Evolutionary conservation across 2,329 filamentous ascomycete species (phyloP).

Genomic region (Zymoseptoria tritici): DNA sequence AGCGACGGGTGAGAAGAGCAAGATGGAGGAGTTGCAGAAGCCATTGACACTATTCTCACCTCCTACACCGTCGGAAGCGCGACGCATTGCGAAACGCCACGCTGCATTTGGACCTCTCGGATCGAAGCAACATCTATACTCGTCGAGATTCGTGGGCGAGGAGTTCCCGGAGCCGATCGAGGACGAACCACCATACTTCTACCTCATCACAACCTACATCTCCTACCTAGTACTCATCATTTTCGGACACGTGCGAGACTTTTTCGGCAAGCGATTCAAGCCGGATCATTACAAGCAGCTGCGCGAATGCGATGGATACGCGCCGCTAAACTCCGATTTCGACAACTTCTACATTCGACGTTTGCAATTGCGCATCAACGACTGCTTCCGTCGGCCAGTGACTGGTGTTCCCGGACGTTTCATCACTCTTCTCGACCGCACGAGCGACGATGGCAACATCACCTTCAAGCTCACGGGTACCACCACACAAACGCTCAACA

Average conservation of each 20-base stretch:
- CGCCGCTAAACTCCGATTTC: conserved; percentile 93
- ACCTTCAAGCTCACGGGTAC: conserved; percentile 85
- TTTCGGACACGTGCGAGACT: conserved; percentile 91
- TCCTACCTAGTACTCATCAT: conserved; percentile 94
- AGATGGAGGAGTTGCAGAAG: conserved; percentile 62
- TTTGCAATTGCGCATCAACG: conserved; percentile 89
- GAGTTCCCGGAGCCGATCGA: conserved; percentile 76
- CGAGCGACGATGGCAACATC: conserved; percentile 83
- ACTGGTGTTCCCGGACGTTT: conserved; percentile 90
- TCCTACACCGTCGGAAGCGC: conserved; percentile 73
- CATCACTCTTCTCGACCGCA: conserved; percentile 87
- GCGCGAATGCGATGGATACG: conserved; percentile 78
- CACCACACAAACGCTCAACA: conserved; percentile 88
- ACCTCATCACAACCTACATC: conserved; percentile 94
- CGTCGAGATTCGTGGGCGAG: conserved; percentile 76
- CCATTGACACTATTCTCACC: conserved; percentile 81
- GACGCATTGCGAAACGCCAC: conserved; percentile 67
- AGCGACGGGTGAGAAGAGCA: conserved; percentile 67
- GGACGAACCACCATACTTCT: conserved; percentile 95
- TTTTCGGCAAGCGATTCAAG: conserved; percentile 93
- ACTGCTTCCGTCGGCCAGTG: conserved; percentile 88
- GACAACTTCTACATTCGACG: conserved; percentile 96
- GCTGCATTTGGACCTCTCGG: conserved; percentile 86
- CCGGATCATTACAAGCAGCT: conserved; percentile 80
- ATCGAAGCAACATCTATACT: conserved; percentile 75